Conservation (phyloP, 352 stramenopile species). For the Bremia lactucae region DNA sequence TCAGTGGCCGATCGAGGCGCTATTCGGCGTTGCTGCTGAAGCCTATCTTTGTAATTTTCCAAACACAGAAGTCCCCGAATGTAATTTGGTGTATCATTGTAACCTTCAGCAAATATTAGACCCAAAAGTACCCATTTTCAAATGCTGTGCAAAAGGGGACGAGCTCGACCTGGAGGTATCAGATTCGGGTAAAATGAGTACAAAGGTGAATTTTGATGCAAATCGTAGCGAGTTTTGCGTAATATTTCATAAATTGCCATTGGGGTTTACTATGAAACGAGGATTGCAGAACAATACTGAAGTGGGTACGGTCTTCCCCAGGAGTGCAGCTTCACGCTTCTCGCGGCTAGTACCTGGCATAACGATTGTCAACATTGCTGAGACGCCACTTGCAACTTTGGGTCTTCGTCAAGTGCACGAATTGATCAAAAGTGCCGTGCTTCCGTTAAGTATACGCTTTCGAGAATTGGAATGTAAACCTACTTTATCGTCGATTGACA, state of each 20-base stretch:
- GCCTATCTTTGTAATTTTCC: constrained; percentile 51
- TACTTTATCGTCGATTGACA: constrained; percentile 3
- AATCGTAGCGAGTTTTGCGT: constrained; percentile 54
- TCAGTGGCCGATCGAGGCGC: constrained; percentile 55
- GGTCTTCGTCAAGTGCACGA: constrained; percentile 79
- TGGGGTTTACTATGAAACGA: constrained; percentile 82
- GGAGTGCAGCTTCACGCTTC: constrained; percentile 69
- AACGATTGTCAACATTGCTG: constrained; percentile 63
- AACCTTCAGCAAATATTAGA: constrained; percentile 44
- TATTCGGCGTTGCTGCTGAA: constrained; percentile 51
- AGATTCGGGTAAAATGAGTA: too few relatives aligned
- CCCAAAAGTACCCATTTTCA: constrained; percentile 33
- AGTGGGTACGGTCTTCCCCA: constrained; percentile 78
- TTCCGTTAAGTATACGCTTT: constrained; percentile 66
- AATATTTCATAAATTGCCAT: constrained; percentile 74
- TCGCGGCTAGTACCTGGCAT: constrained; percentile 53
- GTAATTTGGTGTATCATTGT: constrained; percentile 60
- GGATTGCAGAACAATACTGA: constrained; percentile 53
- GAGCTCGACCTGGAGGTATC: constrained; percentile 64
- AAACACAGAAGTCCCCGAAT: constrained; percentile 59
- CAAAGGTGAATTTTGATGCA: too few relatives aligned
- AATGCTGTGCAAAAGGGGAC: constrained; percentile 41
- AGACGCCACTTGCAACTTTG: constrained; percentile 38
- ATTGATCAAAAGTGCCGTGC: constrained; percentile 61
- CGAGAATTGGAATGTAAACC: constrained; percentile 21